Evolutionary conservation across 78 protist species (phyloP), one percentile per base, ranked within the genome.

Genomic region (Dictyostelium brefeldianum): DNA sequence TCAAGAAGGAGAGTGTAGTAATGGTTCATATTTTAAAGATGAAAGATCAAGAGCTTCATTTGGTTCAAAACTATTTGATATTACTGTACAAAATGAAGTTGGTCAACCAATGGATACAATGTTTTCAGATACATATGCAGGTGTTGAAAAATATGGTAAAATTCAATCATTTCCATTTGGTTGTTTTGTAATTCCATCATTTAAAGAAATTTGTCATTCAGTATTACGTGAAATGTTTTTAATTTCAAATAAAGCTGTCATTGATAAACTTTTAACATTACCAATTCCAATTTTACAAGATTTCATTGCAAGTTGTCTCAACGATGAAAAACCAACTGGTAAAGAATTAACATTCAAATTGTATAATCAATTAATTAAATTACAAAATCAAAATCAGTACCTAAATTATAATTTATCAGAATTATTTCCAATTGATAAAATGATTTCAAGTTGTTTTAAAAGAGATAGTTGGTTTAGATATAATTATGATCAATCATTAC

Each of bases 291-390:
- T 57, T 10, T 56, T 84, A 20, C 15, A 48, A 43, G 81, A 71
- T 8, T 84, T 84, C 27, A 1, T 71, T 11, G 1, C 4, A 3
- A 57, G 25, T 50, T 84, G 91, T 29, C 22, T 57, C 6, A 47
- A 71, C 12, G 71, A 84, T 48, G 25, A 43, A 7, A 74, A 27
- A 74, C 83, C 91, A 84, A 75, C 74, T 70, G 90, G 90, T 70
- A 12, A n/a, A 22, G 80, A 83, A 41, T 70, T 83, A 9, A n/a
- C 41, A n/a, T 18, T 22, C 11, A 25, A 11, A 14, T 4, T 83
- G 4, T 48, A 36, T 29, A 51, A 51, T 14, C 15, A 51, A 36
- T 36, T 36, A 2, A 2, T 36, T 36, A 36, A 36, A 36, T 36
- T 36, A 36, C 43, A 36, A 36, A 1, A 36, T 22, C 70, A 62